Base-by-base conservation (phyloP, 345 rosid species). In the Kandelia obovata region DNA sequence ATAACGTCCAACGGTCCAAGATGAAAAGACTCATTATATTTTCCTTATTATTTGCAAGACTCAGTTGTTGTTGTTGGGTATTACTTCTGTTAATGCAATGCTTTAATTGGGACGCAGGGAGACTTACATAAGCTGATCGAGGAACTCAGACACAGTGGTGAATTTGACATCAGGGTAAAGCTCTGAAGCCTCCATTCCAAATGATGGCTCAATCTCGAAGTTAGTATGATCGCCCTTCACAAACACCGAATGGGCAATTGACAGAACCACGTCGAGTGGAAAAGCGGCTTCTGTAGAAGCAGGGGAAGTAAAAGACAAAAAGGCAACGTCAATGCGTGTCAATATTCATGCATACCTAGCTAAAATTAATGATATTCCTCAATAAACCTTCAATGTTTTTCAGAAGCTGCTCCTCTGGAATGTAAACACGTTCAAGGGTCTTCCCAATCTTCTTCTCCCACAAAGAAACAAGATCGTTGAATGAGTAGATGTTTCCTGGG, bases 131-230 rank as follows among this genome's bases (percentile, higher is more conserved):
- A 90, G 87, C 19, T 58, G 72, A 32, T 70, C 71, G 6, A 92
- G 96, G 68, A 64, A 78, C 35, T 92, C 96, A 5, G 90, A 96
- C 63, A 87, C 84, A 1, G 79, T 88, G 8, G 91, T 84, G 80
- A 87, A 84, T 46, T 88, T 83, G 67, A 92, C 87, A 66, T 90
- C 89, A 25, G 92, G 96, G 78, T 86, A 90, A 39, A 90, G 87
- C 88, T 85, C 82, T 46, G 96, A 87, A 46, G 98, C 96, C 75
- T 92, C 96, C 17, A 79, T 70, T 11, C 92, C 95, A 10, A 87
- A 87, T 0, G 91, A 87, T 61, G 88, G 80, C 31, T 90, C 90
- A 28, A 90, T 84, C 75, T 77, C 74, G 6, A 90, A 87, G 77
- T 82, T 83, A 64, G 95, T 86, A 3, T 83, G 81, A 60, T 86